Base-by-base conservation (phyloP, 2,329 filamentous ascomycete genomes). In the Hypoxylon sp. region DNA sequence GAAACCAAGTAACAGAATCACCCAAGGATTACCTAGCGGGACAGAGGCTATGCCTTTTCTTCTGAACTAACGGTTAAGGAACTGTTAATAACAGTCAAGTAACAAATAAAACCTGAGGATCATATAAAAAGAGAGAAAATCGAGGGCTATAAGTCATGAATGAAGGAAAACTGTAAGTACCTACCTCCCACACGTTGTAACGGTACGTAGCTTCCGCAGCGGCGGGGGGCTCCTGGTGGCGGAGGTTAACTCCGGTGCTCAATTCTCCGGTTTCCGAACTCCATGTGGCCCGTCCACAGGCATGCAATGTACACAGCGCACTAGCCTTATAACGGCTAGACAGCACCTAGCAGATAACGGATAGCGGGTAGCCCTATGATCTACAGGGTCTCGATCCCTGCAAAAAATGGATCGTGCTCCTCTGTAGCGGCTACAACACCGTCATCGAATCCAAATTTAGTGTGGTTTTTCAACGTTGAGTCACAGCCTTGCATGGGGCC, bases 401-500 rank as follows among this genome's bases (percentile, higher is more conserved):
- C 2, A 53, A 14, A 43, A 27, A 41, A 30, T 19, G 32, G 23
- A 25, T 12, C 30, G 32, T 14, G n/a, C 23, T 50, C 4, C 2
- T 32, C 16, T 27, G n/a, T 34, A 55, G 19, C 34, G 25, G 21
- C 16, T 46, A 55, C 29, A 25, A 53, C 39, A 53, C 53, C 32
- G 56, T 48, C 45, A 41, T 41, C 29, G 50, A 51, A 52, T 60
- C 46, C 46, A 41, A 47, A 48, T 45, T 61, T 37, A 55, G 19
- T 23, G 11, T 39, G 29, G 12, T 19, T 32, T 48, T 61, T 50
- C 23, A 4, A 57, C 16, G 21, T 63, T 68, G 65, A 68, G 43
- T 68, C 65, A 68, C 46, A 68, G 58, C 62, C 57, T 62, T 60
- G 54, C 61, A 55, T 52, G 11, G 25, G 30, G 37, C 30, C 19